Conservation (phyloP, 2,329 filamentous ascomycete species). For the Colletotrichum eremochloae region DNA sequence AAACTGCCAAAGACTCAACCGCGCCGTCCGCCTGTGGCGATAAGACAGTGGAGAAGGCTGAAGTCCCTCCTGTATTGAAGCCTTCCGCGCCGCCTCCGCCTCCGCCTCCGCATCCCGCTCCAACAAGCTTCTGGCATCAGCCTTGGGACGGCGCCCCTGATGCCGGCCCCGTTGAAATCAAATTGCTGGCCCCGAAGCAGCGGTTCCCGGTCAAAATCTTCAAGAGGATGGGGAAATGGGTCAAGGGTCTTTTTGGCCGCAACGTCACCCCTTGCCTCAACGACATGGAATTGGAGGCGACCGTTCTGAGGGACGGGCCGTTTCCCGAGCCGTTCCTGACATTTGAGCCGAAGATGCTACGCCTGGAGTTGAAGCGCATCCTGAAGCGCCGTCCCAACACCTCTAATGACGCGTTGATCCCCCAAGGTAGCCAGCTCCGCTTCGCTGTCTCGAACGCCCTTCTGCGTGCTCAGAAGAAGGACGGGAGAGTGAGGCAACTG, state of each 20-base stretch:
- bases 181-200: constrained; percentile 17
- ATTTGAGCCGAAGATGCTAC: constrained; percentile 25
- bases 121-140: constrained; percentile 17
- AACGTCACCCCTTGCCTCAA: constrained; percentile 1
- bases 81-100: background rate
- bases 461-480: constrained; percentile 24
- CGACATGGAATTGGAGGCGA: constrained; percentile 33
- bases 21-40: constrained; percentile 7
- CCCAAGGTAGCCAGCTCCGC: constrained; percentile 11
- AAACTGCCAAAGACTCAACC: constrained; percentile 23
- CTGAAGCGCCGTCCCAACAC: background rate
- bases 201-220: constrained; percentile 22
- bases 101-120: background rate
- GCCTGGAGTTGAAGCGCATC: constrained; percentile 28
- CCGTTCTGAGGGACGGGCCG: constrained; percentile 20
- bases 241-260: constrained; percentile 26
- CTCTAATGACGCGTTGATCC: constrained; percentile 17
- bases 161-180: constrained; percentile 22
- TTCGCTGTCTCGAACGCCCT: constrained; percentile 14
- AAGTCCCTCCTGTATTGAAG: background rate
- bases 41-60: constrained; percentile 13
- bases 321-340: background rate
- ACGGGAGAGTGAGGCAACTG: constrained; percentile 25
- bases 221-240: constrained; percentile 25
- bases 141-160: background rate